phyloP scores from a whole-genome alignment of 2,329 filamentous ascomycete species.

The Balansia obtecta region DNA sequence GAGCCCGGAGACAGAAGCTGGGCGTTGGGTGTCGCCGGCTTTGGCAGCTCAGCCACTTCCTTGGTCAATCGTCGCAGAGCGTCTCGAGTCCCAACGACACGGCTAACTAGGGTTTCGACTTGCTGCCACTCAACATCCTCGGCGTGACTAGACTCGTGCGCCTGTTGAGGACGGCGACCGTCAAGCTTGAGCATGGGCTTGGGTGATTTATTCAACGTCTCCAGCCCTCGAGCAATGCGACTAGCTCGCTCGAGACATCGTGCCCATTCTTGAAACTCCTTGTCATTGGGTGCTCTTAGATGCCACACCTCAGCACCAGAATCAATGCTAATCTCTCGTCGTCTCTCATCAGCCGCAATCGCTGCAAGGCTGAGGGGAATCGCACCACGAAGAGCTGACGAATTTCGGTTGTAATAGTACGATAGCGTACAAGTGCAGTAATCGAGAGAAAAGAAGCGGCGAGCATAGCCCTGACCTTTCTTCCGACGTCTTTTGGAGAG shows the following conservation, averaged over 20 bases:
- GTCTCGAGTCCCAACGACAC: slow-evolving; percentile 78
- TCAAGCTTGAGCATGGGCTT: slow-evolving; percentile 16
- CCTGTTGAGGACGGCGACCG: slow-evolving; percentile 14
- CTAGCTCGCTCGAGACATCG: slow-evolving; percentile 74
- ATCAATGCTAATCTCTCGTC: slow-evolving; percentile 88
- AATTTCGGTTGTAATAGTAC: slow-evolving; percentile 92
- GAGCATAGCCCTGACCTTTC: slow-evolving; percentile 84
- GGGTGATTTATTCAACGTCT: slow-evolving; percentile 20
- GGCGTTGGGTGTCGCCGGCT: slow-evolving; percentile 12
- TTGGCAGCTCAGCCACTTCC: slow-evolving; percentile 53
- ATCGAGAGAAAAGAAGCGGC: slow-evolving; percentile 90
- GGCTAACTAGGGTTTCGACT: slow-evolving; percentile 74
- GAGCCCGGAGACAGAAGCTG: slow-evolving; percentile 29
- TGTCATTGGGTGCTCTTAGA: slow-evolving; percentile 66
- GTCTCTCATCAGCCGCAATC: slow-evolving; percentile 77
- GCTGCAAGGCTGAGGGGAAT: slow-evolving; percentile 87
- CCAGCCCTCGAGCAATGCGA: slow-evolving; percentile 45
- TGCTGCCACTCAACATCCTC: slow-evolving; percentile 80
- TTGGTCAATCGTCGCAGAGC: slow-evolving; percentile 76
- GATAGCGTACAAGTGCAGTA: slow-evolving; percentile 89
- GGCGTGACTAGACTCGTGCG: slow-evolving; percentile 26
- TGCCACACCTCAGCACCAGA: slow-evolving; percentile 98
- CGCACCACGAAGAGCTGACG: slow-evolving; percentile 79
- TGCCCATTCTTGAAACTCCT: slow-evolving; percentile 83
- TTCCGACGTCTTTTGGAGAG: slow-evolving; percentile 86